A percentile compares a stretch with the other conserved stretches of the same genome.
These are phyloP conservation scores for Pythium scleroteichum DNA, from an alignment of 352 stramenopile species.

Conservation along the genomic window DNA sequence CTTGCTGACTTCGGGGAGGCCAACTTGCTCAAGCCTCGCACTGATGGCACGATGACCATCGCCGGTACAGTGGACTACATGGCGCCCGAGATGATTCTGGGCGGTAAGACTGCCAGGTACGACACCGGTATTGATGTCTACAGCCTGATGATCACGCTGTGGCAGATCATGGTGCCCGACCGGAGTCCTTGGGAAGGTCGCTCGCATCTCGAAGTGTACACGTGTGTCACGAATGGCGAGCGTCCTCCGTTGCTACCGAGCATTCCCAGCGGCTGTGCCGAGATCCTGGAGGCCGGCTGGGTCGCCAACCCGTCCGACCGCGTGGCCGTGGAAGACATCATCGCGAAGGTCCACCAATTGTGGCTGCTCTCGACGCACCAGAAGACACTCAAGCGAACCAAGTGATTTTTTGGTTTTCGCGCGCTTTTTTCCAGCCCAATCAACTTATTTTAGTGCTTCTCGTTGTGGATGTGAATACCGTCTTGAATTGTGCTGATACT, in stretches of 20 bases:
- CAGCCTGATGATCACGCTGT: conserved; percentile 86
- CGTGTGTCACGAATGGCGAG: conserved; percentile 65
- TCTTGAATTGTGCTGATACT: no score
- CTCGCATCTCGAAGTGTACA: conserved; percentile 84
- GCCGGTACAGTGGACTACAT: conserved; percentile 87
- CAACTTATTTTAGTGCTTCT: conserved; percentile 1
- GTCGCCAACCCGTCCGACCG: conserved; percentile 66
- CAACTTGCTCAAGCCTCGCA: conserved; percentile 75
- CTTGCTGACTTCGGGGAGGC: conserved; percentile 85
- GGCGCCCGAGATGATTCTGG: conserved; percentile 83
- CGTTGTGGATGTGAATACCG: no score
- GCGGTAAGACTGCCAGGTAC: conserved; percentile 78
- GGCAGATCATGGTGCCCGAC: conserved; percentile 84
- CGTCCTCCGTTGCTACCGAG: conserved; percentile 65
- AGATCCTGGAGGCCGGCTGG: conserved; percentile 78
- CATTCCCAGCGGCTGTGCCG: conserved; percentile 68
- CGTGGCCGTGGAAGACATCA: conserved; percentile 75
- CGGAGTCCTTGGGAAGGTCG: conserved; percentile 74
- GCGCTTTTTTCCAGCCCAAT: no score
- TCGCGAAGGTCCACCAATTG: conserved; percentile 71
- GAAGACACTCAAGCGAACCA: conserved; percentile 70
- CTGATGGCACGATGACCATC: conserved; percentile 85
- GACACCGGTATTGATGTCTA: conserved; percentile 82
- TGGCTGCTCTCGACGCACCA: conserved; percentile 80
- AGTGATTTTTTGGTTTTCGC: conserved; percentile 24